Evolutionary conservation across 2,329 filamentous ascomycete species (phyloP), one percentile per base, ranked within the genome.

Genomic region (Pseudogymnoascus sp.): DNA sequence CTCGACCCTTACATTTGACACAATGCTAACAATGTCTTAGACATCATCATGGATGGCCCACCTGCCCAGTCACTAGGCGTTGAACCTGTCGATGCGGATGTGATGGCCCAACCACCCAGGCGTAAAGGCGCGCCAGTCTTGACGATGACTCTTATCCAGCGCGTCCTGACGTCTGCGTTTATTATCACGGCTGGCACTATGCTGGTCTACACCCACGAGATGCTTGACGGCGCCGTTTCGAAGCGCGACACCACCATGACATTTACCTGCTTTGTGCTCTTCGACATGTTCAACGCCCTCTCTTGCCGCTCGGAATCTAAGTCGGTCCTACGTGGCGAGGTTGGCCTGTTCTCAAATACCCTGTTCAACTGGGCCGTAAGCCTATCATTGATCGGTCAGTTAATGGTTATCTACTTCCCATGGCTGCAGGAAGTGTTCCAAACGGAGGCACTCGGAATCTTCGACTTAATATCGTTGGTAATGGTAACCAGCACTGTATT

Each of bases 261-360:
- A 0, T 99, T 99, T 73, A 99, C 94, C 5, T 96, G 92, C 76
- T 99, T 99, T 72, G 94, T 99, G 50, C 84, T 99, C 60, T 99
- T 97, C 75, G 94, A 99, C 79, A 99, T 99, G 94, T 97, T 97
- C 80, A 97, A 99, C 74, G 94, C 94, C 1, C 80, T 99, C 20
- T 88, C 90, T 14, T 99, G 94, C 75, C 90, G 94, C 57, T 95
- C 89, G 6, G 92, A 96, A 72, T 86, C 84, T 65, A 97, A 97
- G 74, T 95, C 90, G 9, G 81, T 99, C 4, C 82, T 99, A 3
- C 82, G 88, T 25, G 93, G 94, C 39, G 92, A 99, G 72, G 81
- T 96, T 58, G 85, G 88, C 7, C 74, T 96, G 11, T 89, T 94
- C 62, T 86, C 87, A 7, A 99, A 99, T 72, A 88, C 86, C 63